Conservation (phyloP, 2,329 filamentous ascomycete genomes). For the Fusarium dimerum region DNA sequence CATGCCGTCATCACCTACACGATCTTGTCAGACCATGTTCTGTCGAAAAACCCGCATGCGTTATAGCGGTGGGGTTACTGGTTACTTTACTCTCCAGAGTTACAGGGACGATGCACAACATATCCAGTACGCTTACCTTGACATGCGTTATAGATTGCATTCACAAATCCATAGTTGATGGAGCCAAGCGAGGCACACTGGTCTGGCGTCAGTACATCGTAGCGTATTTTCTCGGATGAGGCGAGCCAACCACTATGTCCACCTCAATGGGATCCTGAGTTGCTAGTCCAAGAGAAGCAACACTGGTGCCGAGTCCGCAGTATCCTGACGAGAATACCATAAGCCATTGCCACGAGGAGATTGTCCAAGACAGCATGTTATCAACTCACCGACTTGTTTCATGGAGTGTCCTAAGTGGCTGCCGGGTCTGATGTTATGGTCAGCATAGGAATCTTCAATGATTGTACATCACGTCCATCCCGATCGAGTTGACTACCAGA, state of each 20-base stretch:
- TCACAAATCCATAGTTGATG: constrained; percentile 68
- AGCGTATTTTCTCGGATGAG: too few species aligned
- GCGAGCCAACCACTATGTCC: constrained; percentile 69
- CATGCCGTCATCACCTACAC: constrained; percentile 42
- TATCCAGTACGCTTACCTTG: constrained; percentile 44
- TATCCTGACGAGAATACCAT: constrained; percentile 57
- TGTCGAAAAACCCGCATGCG: too few species aligned
- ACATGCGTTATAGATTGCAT: constrained; percentile 54
- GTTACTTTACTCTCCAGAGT: too few species aligned
- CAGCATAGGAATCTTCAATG: too few species aligned
- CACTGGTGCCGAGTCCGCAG: constrained; percentile 68
- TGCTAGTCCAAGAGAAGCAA: constrained; percentile 63
- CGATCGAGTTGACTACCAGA: too few species aligned
- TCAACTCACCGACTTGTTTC: constrained; percentile 33
- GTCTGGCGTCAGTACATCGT: too few species aligned
- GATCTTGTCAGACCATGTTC: constrained; percentile 19
- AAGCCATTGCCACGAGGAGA: constrained; percentile 21
- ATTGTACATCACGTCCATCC: too few species aligned
- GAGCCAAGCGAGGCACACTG: constrained; percentile 81
- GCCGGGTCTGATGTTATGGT: constrained; percentile 35
- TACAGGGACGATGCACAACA: too few species aligned
- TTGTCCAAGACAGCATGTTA: constrained; percentile 9
- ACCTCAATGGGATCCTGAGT: constrained; percentile 60
- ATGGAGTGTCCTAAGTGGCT: constrained; percentile 32
- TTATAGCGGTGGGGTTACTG: too few species aligned